Evolutionary conservation across 768 basidiomycete genomes (phyloP).

Genomic region (Lactifluus pinguis): DNA sequence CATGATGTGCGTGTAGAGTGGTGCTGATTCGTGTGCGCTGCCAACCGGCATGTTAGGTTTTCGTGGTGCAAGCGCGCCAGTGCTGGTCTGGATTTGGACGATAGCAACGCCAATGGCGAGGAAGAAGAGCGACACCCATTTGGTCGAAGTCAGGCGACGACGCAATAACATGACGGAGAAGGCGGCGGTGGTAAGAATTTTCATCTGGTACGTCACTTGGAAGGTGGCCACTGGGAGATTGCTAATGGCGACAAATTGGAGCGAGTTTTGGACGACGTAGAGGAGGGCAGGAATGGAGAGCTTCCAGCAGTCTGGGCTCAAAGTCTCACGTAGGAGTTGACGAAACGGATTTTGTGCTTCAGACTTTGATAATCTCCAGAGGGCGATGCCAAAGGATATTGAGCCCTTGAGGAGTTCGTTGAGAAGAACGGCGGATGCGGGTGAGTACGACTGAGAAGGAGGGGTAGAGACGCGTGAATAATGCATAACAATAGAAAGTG

Average conservation of each 20-base stretch:
- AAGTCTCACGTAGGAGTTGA: slow-evolving; percentile 61
- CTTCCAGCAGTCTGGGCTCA: slow-evolving; percentile 94
- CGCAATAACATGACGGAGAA: slow-evolving; percentile 83
- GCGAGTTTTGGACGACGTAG: slow-evolving; percentile 92
- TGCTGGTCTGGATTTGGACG: slow-evolving; percentile 80
- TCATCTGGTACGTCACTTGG: slow-evolving; percentile 98
- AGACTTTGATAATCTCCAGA: slow-evolving; percentile 31
- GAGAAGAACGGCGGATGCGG: slow-evolving; percentile 87
- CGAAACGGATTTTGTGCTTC: slow-evolving; percentile 32
- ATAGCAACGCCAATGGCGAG: slow-evolving; percentile 89
- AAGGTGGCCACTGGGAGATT: slow-evolving; percentile 97
- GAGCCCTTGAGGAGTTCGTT: slow-evolving; percentile 91
- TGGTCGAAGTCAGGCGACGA: slow-evolving; percentile 55
- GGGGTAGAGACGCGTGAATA: slow-evolving; percentile 90
- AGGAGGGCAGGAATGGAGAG: slow-evolving; percentile 93
- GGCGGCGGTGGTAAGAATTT: slow-evolving; percentile 92
- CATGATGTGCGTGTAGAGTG: slow-evolving; percentile 62
- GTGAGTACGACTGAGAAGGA: slow-evolving; percentile 74
- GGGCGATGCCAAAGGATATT: slow-evolving; percentile 84
- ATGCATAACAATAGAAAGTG: slow-evolving; percentile 96
- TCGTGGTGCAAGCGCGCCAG: slow-evolving; percentile 25
- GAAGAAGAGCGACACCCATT: slow-evolving; percentile 85
- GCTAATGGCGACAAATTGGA: slow-evolving; percentile 93
- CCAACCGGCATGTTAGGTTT: slow-evolving; percentile 40
- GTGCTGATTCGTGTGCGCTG: slow-evolving; percentile 58